Percentiles rank a stretch among this genome's conserved stretches.
Evolutionary conservation across 257 asterid species (phyloP).

Genomic region (Przewalskia tangutica): DNA sequence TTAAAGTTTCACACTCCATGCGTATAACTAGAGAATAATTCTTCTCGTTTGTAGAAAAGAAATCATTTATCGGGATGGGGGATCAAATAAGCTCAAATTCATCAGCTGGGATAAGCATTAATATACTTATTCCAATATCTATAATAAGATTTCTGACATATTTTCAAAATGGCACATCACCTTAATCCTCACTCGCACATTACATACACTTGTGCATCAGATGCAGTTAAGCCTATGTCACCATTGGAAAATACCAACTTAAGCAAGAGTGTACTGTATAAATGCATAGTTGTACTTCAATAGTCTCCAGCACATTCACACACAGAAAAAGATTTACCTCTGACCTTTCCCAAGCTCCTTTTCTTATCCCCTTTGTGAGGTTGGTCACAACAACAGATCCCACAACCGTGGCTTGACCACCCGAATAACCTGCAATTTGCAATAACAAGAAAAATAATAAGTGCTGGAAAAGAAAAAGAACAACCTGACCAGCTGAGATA

Average conservation of each 20-base stretch:
- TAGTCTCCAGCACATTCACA: background rate
- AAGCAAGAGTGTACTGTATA: background rate
- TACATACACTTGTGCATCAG: background rate
- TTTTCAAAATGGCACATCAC: background rate
- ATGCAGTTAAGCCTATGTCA: background rate
- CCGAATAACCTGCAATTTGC: conserved; percentile 54
- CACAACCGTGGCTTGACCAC: conserved; percentile 65
- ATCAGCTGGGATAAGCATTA: background rate
- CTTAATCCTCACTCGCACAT: background rate
- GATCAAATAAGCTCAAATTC: background rate
- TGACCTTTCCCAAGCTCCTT: conserved; percentile 77
- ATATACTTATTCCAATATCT: background rate
- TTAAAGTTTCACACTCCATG: background rate
- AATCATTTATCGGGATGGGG: background rate
- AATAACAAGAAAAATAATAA: background rate
- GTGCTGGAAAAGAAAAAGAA: background rate
- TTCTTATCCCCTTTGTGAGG: conserved; percentile 53
- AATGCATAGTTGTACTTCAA: background rate
- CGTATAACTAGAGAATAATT: background rate
- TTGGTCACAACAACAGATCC: conserved; percentile 73
- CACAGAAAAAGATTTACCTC: conserved; percentile 42
- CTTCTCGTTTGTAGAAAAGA: background rate
- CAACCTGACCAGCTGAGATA: background rate
- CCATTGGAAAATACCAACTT: background rate
- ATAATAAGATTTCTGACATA: background rate